Evolutionary conservation across 192 early-diverging fungal species (phyloP).

Genomic region (Glomus cerebriforme): DNA sequence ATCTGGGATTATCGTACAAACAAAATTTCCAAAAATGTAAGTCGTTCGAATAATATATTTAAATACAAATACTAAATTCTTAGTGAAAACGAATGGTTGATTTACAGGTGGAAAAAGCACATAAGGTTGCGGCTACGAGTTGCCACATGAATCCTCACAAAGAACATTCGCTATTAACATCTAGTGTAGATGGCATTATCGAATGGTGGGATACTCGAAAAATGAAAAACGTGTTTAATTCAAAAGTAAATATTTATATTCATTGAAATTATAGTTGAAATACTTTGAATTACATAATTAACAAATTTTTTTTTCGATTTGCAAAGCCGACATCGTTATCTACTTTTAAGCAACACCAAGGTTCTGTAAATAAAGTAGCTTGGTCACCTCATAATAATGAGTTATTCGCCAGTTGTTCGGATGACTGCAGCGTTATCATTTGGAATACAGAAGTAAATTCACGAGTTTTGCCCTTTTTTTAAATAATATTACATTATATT

Average conservation of each 20-base stretch:
- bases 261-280: not conserved
- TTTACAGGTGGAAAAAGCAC: conserved; percentile 7
- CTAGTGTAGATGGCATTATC: not conserved
- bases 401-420: conserved; percentile 21
- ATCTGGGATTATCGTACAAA: conserved; percentile 19
- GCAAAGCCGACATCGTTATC: not conserved
- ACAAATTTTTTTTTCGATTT: not conserved
- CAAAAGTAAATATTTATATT: not conserved
- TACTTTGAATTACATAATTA: not conserved
- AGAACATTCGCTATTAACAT: conserved; percentile 2
- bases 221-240: not conserved
- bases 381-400: conserved; percentile 7
- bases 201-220: conserved; percentile 19
- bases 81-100: not conserved
- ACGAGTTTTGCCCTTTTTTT: not conserved
- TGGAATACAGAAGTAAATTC: conserved; percentile 11
- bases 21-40: not conserved
- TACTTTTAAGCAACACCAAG: conserved; percentile 8
- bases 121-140: not conserved
- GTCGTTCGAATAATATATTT: not conserved
- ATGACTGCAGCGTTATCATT: conserved; percentile 6
- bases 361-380: conserved; percentile 4
- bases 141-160: not conserved
- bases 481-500: not conserved
- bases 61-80: not conserved